Base-by-base conservation (phyloP, 306 rosid species). In the Gastrolobium villosum region DNA sequence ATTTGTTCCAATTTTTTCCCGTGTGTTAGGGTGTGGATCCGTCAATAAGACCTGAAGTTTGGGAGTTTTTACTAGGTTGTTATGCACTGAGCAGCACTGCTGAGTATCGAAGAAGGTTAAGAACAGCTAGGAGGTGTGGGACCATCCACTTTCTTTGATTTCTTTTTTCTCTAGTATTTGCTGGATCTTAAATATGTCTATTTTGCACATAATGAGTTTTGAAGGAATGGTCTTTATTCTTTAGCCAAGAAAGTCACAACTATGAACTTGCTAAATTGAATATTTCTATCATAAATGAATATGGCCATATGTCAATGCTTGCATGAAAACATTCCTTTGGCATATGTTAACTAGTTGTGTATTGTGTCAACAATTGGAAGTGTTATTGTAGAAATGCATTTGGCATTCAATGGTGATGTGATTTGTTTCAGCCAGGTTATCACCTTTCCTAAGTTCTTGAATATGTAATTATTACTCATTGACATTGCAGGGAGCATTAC, bases 1-100 rank as follows among this genome's bases (percentile, higher is more conserved):
- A 81, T 84, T 61, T 10, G 43, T 80, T 78, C 80, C 46, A 37
- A 49, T 70, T 81, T 80, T 84, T 7, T 45, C 45, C 43, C 34
- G 57, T 43, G 39, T 86, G 71, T 65, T 82, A 94, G 98, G 98
- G 98, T 37, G 89, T 94, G 69, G 97, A 94, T 86, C 96, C 94
- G 66, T 94, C 94, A 13, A 94, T 94, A 72, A 89, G 97, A 80
- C 86, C 93, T 44, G 93, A 87, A 74, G 97, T 94, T 74, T 94
- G 98, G 98, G 98, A 94, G 88, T 90, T 92, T 87, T 85, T 94
- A 81, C 97, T 94, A 26, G 97, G 98, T 65, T 94, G 97, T 77
- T 94, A 92, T 88, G 86, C 92, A 10, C 85, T 86, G 63, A 87
- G 90, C 68, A 94, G 94, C 88, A 92, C 94, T 41, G 79, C 90